Base-by-base conservation (phyloP, 345 rosid species). In the Salix brachista region DNA sequence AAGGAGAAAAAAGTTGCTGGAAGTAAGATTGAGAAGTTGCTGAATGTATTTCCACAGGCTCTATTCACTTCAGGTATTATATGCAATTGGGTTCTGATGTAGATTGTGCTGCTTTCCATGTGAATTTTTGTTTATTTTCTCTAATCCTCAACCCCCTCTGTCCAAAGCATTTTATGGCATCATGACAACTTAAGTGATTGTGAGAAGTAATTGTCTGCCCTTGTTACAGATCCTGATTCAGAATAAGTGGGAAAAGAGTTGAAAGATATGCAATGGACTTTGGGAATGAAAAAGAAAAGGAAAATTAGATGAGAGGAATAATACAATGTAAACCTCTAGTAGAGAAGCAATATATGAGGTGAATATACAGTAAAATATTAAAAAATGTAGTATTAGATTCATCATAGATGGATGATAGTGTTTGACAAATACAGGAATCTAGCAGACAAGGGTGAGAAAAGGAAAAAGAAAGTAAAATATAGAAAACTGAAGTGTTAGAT, bases 21-120 rank as follows among this genome's bases (percentile, higher is more conserved):
- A 62, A 95, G 81, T 83, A 95, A 95, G 89, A 89, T 95, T 83
- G 94, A 95, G 89, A 95, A 95, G 90, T 77, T 95, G 80, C 84
- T 95, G 73, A 93, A 90, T 86, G 92, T 92, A 74, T 80, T 91
- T 87, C 99, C 99, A 60, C 94, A 80, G 79, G 85, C 84, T 85
- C 85, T 94, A 72, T 90, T 95, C 83, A 83, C 92, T 74, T 79
- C 94, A 91, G 97, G 98, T 94, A 85, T 67, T 67, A 48, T 67
- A 48, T 75, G 70, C 75, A 65, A 80, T 80, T 74, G n/a, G 34
- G 26, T 26, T 25, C 0, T 46, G 23, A 8, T 69, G 37, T 8
- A 17, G 36, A 64, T 12, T 30, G 8, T 50, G 44, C 62, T 26
- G 36, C 56, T 72, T 72, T 18, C 36, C 44, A 37, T 66, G 56